phyloP scores from a whole-genome alignment of 225 moss, liverwort and hornwort genomes.

The Polytrichum commune region DNA sequence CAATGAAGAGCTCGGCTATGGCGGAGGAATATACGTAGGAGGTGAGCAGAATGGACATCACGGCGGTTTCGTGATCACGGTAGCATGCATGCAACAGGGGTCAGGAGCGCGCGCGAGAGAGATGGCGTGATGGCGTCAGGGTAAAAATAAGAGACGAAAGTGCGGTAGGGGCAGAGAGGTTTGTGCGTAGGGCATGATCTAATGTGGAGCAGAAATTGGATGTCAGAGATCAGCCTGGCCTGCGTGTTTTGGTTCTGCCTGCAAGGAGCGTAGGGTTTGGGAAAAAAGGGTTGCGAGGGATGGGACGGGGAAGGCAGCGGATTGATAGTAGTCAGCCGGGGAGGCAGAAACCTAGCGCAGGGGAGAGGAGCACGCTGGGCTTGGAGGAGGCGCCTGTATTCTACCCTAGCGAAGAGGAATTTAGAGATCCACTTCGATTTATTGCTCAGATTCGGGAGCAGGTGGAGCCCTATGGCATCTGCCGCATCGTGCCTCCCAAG shows the following conservation, averaged over 20 bases:
- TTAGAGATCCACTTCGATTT: slow-evolving; percentile 81
- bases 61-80: background rate
- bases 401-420: slow-evolving; percentile 87
- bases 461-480: slow-evolving; percentile 89
- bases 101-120: background rate
- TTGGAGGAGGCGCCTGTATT: slow-evolving; percentile 92
- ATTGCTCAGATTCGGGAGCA: slow-evolving; percentile 86
- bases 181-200: slow-evolving; percentile 46
- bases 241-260: slow-evolving; percentile 39
- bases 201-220: slow-evolving; percentile 54
- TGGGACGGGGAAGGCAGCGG: slow-evolving; percentile 94
- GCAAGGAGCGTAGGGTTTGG: slow-evolving; percentile 44
- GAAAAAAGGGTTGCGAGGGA: slow-evolving; percentile 30
- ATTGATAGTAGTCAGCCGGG: slow-evolving; percentile 57
- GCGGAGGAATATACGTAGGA: background rate
- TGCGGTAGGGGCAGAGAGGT: slow-evolving; percentile 10
- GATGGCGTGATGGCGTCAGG: background rate
- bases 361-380: slow-evolving; percentile 55
- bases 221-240: slow-evolving; percentile 24
- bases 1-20: slow-evolving; percentile 12
- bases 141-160: background rate
- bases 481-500: slow-evolving; percentile 90
- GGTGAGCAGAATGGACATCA: slow-evolving; percentile 4
- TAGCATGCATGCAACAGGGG: slow-evolving; percentile 1
- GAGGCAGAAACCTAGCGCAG: slow-evolving; percentile 54